Conservation (phyloP, 2,329 filamentous ascomycete species). For the Pseudogymnoascus sp. region DNA sequence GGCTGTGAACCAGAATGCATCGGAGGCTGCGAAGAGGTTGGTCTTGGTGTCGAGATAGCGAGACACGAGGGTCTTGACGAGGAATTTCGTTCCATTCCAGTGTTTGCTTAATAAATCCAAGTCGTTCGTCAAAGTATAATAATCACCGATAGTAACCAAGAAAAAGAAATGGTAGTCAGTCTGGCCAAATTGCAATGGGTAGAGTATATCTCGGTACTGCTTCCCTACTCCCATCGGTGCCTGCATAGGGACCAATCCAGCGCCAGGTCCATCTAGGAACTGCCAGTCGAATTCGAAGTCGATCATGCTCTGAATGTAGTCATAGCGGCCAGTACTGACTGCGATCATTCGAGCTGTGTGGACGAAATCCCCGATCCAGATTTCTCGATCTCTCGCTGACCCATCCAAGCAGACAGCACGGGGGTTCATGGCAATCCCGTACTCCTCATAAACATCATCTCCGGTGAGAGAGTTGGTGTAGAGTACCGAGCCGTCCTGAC, state of each 20-base stretch:
- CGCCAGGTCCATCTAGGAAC: not conserved
- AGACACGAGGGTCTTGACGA: not conserved
- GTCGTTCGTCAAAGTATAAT: not conserved
- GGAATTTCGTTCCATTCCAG: not conserved
- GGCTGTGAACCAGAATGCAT: conserved; percentile 1
- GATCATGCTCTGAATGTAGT: conserved; percentile 30
- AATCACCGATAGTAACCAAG: not conserved
- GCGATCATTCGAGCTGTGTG: conserved; percentile 32
- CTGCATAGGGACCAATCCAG: conserved; percentile 10
- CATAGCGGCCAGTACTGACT: conserved; percentile 29
- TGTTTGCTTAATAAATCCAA: not conserved
- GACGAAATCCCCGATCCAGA: conserved; percentile 36
- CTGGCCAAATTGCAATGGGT: conserved; percentile 9
- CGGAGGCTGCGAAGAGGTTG: not conserved
- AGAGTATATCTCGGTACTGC: conserved; percentile 8
- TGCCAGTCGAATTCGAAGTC: conserved; percentile 26
- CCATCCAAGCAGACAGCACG: conserved; percentile 34
- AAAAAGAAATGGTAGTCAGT: conserved; percentile 6
- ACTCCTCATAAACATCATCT: conserved; percentile 29
- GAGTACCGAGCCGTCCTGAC: conserved; percentile 23
- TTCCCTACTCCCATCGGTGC: conserved; percentile 10
- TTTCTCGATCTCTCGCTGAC: conserved; percentile 33
- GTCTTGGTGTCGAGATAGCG: not conserved
- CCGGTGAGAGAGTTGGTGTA: conserved; percentile 27
- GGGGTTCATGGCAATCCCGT: conserved; percentile 28